Evolutionary conservation across 306 rosid species (phyloP), one percentile per base, ranked within the genome.

Genomic region (Ormosia semicastrata): DNA sequence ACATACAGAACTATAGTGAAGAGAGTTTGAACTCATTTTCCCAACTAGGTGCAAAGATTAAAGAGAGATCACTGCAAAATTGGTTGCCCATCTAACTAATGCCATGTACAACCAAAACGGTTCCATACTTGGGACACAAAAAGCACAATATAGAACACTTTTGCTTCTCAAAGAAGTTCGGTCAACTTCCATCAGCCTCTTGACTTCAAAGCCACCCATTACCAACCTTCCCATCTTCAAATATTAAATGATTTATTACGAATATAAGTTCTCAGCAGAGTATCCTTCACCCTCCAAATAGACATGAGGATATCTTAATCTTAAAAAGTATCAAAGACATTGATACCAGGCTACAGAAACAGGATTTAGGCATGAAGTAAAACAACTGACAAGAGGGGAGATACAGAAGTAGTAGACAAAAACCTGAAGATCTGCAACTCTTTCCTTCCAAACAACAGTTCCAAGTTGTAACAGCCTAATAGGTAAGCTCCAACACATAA

Each of bases 191-290:
- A 66, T 12, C 41, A 57, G 72, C 43, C 59, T 47, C 44, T n/a
- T 56, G 77, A 54, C 43, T 76, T 46, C 39, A 34, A 36, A 83
- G 57, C 53, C 62, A 17, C 41, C 44, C 60, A 71, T 70, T 71
- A 54, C 41, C 12, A 34, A 32, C 57, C 10, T 37, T 14, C 36
- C 63, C 70, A 29, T 34, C 6, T 14, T 66, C 17, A 43, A 53
- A 56, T 44, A 47, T 57, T 5, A n/a, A n/a, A 7, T 33, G 18
- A 32, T 6, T 12, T 13, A 3, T 5, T 15, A 17, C 5, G 17
- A 13, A 37, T 43, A 43, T n/a, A 75, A 75, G 34, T 30, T 59
- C 44, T 59, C 70, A 43, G 30, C 59, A 59, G 62, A 33, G 37
- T 24, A 37, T 59, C 60, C 32, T 44, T 15, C 36, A 15, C 54